These are phyloP conservation scores for Thelonectria blattea DNA, from an alignment of 2,329 filamentous ascomycete species.

Conservation along the genomic window DNA sequence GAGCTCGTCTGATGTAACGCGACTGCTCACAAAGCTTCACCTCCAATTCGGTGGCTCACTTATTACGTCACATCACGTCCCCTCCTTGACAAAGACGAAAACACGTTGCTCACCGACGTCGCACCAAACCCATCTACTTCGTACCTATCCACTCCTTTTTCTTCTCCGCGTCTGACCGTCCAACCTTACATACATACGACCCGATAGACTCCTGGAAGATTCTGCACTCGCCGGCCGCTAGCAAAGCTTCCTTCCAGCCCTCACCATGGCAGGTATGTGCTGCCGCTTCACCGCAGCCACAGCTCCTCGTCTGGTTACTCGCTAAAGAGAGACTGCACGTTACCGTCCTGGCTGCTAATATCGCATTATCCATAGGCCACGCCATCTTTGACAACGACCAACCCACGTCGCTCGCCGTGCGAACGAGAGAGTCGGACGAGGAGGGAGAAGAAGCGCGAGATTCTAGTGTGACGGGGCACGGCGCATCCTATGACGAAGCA, in stretches of 20 bases:
- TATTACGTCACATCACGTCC: background rate
- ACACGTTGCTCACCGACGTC: slow-evolving; percentile 20
- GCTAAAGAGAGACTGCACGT: background rate
- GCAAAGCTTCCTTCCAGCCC: slow-evolving; percentile 6
- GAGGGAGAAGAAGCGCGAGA: slow-evolving; percentile 38
- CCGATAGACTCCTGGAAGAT: slow-evolving; percentile 2
- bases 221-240: slow-evolving; percentile 2
- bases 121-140: slow-evolving; percentile 12
- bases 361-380: slow-evolving; percentile 15
- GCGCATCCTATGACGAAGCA: slow-evolving; percentile 30
- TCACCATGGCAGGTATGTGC: slow-evolving; percentile 35
- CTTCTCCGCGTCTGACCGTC: slow-evolving; percentile 11
- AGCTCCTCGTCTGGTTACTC: slow-evolving; percentile 15
- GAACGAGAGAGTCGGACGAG: slow-evolving; percentile 41
- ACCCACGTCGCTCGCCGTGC: slow-evolving; percentile 32
- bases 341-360: slow-evolving; percentile 5
- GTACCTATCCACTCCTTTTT: slow-evolving; percentile 9
- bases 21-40: background rate
- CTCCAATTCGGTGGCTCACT: background rate
- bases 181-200: slow-evolving; percentile 9
- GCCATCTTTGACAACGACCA: slow-evolving; percentile 30
- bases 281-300: slow-evolving; percentile 17
- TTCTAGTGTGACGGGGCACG: slow-evolving; percentile 32
- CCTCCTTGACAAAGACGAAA: background rate
- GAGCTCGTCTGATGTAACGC: background rate